These are phyloP conservation scores for Scutellaria galericulata DNA, from an alignment of 257 asterid species.

Conservation along the genomic window DNA sequence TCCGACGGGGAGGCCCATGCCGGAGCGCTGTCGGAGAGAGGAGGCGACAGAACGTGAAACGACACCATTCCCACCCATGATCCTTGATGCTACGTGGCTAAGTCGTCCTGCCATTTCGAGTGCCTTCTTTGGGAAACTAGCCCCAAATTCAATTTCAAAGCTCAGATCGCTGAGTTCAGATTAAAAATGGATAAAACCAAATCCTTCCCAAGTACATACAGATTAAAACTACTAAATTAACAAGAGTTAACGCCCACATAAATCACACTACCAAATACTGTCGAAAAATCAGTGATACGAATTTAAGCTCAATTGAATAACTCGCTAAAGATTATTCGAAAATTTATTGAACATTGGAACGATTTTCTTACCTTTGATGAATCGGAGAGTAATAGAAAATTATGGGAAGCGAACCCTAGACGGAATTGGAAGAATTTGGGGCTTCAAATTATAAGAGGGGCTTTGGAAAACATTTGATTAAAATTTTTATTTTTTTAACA, in stretches of 20 bases:
- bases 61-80: constrained; percentile 84
- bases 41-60: constrained; percentile 72
- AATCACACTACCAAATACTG: neutral
- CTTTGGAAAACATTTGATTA: too few relatives aligned
- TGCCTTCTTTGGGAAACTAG: neutral
- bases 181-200: neutral
- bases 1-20: constrained; percentile 97
- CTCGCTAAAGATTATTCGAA: neutral
- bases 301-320: neutral
- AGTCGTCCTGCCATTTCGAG: constrained; percentile 74
- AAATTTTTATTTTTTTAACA: too few relatives aligned
- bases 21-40: constrained; percentile 85
- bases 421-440: too few relatives aligned
- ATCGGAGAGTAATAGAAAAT: neutral
- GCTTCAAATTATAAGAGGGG: too few relatives aligned
- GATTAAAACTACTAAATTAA: neutral
- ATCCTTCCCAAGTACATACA: neutral
- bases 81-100: constrained; percentile 73
- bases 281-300: neutral
- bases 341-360: neutral
- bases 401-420: constrained; percentile 1
- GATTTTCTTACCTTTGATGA: constrained; percentile 29
- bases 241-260: neutral
- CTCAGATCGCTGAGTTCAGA: neutral
- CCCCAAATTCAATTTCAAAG: neutral